Evolutionary conservation across 106 monocot genomes (phyloP).

Genomic region (Dioscorea dumetorum): DNA sequence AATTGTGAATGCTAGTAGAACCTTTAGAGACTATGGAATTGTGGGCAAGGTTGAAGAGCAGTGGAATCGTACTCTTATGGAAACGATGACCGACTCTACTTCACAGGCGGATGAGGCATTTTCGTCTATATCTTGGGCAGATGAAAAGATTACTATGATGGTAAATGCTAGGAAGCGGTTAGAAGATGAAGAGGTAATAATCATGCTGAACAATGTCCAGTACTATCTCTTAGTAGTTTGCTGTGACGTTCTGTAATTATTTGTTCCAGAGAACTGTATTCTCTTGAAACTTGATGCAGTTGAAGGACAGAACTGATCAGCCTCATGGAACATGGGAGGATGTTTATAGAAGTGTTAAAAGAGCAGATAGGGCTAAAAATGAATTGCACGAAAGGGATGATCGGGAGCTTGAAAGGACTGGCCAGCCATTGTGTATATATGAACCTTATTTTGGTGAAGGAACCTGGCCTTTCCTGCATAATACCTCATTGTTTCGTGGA

Average conservation of each 20-base stretch:
- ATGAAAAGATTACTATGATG: conserved; percentile 51
- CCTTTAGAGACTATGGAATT: conserved; percentile 20
- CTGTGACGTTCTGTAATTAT: conserved; percentile 3
- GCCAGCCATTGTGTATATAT: conserved; percentile 95
- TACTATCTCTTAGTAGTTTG: conserved; percentile 5
- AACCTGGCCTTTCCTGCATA: conserved; percentile 87
- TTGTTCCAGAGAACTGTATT: conserved; percentile 14
- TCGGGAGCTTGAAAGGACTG: conserved; percentile 89
- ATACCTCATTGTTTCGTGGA: conserved; percentile 88
- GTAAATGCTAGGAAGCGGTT: conserved; percentile 40
- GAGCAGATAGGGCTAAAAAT: conserved; percentile 70
- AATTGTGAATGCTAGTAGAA: conserved; percentile 16
- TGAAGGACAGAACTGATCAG: conserved; percentile 78
- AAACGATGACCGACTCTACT: conserved; percentile 20
- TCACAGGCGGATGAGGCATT: conserved; percentile 45
- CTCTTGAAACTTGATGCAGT: conserved; percentile 46
- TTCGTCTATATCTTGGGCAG: conserved; percentile 61
- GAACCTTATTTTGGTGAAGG: conserved; percentile 98
- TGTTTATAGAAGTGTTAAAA: conserved; percentile 81
- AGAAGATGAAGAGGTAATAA: conserved; percentile 85
- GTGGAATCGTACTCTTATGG: conserved; percentile 36
- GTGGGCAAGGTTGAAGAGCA: conserved; percentile 56
- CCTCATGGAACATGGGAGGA: conserved; percentile 96
- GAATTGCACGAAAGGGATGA: conserved; percentile 91
- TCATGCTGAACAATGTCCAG: not conserved